A percentile compares a stretch with the other conserved stretches of the same genome.
Evolutionary conservation across 805 yeast species (phyloP).

Genomic region (Sugiyamaella floridensis): DNA sequence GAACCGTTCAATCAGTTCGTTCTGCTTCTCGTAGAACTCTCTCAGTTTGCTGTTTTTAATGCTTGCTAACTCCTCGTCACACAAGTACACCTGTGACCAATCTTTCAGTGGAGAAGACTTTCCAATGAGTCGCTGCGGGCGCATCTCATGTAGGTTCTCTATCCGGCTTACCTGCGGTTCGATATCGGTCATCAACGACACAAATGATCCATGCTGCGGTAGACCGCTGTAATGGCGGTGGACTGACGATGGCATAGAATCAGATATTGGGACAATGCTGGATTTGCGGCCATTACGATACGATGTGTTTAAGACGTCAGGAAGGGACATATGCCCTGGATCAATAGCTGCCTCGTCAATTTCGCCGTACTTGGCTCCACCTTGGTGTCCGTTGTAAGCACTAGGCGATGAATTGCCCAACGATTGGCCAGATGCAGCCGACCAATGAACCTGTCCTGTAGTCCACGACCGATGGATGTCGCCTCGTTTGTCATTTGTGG

Average conservation of each 20-base stretch:
- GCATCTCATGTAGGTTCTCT: conserved; percentile 36
- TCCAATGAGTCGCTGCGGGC: conserved; percentile 46
- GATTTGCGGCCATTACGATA: neutral
- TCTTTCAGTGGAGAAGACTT: conserved; percentile 32
- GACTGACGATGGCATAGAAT: neutral
- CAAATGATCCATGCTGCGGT: conserved; percentile 5
- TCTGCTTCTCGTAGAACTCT: conserved; percentile 50
- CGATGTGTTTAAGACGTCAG: neutral
- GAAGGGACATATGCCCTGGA: neutral
- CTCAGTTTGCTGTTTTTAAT: conserved; percentile 30
- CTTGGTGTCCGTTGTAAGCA: neutral
- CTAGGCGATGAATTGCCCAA: neutral
- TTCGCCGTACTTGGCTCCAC: neutral
- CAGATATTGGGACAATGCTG: neutral
- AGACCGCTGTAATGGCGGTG: neutral
- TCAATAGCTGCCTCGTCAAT: neutral
- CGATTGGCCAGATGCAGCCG: neutral
- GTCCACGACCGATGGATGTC: neutral
- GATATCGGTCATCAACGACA: conserved; percentile 2
- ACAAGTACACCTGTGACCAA: conserved; percentile 33
- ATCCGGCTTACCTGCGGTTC: conserved; percentile 4
- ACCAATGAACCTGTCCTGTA: neutral
- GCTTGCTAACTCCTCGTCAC: conserved; percentile 23
- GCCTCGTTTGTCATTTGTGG: neutral
- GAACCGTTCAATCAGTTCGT: conserved; percentile 50